Conservation (phyloP, 148 eudicot genomes). For the Silene uniflora region DNA sequence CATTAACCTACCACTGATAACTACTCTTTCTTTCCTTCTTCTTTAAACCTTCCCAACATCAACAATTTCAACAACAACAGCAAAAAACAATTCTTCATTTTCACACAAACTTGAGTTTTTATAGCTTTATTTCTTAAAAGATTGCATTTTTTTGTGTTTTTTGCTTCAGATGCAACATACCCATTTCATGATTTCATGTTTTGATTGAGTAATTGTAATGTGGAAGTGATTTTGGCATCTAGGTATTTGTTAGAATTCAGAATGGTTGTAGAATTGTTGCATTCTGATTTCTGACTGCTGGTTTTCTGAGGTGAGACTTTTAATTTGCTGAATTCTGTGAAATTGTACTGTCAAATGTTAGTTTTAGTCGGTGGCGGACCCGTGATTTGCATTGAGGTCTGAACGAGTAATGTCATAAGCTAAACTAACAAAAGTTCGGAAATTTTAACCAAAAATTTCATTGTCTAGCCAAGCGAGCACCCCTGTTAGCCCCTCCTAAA, state of each 20-base stretch:
- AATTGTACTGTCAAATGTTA: neutral
- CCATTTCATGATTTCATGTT: constrained; percentile 17
- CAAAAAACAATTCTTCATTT: constrained; percentile 17
- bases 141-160: neutral
- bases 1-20: constrained; percentile 61
- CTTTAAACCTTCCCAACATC: constrained; percentile 33
- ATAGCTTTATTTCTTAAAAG: neutral
- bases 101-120: constrained; percentile 13
- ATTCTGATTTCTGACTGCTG: constrained; percentile 10
- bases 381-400: too few species aligned
- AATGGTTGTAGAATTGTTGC: constrained; percentile 16
- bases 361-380: neutral
- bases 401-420: neutral
- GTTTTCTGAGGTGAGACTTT: constrained; percentile 18
- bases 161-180: constrained; percentile 5
- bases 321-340: neutral
- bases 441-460: too few species aligned
- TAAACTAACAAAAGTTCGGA: too few species aligned
- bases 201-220: constrained; percentile 12
- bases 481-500: too few species aligned
- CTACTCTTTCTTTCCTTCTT: constrained; percentile 40
- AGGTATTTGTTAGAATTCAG: constrained; percentile 22
- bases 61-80: constrained; percentile 21
- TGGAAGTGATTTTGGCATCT: constrained; percentile 26
- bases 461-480: too few species aligned